These are phyloP conservation scores for Austroboletus eburneus DNA, from an alignment of 768 basidiomycete species.

Conservation along the genomic window DNA sequence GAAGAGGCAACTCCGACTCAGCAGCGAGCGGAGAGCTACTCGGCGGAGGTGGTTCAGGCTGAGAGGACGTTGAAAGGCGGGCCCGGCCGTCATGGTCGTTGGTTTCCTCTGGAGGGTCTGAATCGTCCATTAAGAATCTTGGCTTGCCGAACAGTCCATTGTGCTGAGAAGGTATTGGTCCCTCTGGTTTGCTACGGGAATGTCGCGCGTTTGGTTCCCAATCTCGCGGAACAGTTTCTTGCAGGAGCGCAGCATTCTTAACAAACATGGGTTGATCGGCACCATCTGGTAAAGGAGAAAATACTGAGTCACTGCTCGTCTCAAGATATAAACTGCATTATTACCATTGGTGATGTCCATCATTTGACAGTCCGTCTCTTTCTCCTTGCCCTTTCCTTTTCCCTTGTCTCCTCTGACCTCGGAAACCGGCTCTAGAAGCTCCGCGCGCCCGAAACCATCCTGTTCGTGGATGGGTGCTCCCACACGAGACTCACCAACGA, in stretches of 20 bases:
- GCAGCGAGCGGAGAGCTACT: slow-evolving; percentile 27
- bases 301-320: background rate
- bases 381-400: slow-evolving; percentile 35
- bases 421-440: slow-evolving; percentile 1
- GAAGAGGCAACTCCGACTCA: slow-evolving; percentile 4
- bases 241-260: slow-evolving; percentile 19
- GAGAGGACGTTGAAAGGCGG: slow-evolving; percentile 10
- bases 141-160: slow-evolving; percentile 33
- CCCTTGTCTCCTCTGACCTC: slow-evolving; percentile 17
- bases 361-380: slow-evolving; percentile 26
- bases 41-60: slow-evolving; percentile 19
- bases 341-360: slow-evolving; percentile 38
- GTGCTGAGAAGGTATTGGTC: background rate
- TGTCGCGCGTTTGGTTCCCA: background rate
- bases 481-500: slow-evolving; percentile 28
- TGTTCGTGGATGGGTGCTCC: slow-evolving; percentile 38
- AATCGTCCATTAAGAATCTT: slow-evolving; percentile 26
- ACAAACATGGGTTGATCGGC: slow-evolving; percentile 13
- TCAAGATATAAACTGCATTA: background rate
- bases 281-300: slow-evolving; percentile 3
- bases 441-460: slow-evolving; percentile 21
- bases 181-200: background rate
- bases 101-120: slow-evolving; percentile 16
- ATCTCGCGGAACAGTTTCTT: slow-evolving; percentile 9
- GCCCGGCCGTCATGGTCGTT: background rate